phyloP scores from a whole-genome alignment of 257 asterid genomes.

The Penstemon davidsonii region DNA sequence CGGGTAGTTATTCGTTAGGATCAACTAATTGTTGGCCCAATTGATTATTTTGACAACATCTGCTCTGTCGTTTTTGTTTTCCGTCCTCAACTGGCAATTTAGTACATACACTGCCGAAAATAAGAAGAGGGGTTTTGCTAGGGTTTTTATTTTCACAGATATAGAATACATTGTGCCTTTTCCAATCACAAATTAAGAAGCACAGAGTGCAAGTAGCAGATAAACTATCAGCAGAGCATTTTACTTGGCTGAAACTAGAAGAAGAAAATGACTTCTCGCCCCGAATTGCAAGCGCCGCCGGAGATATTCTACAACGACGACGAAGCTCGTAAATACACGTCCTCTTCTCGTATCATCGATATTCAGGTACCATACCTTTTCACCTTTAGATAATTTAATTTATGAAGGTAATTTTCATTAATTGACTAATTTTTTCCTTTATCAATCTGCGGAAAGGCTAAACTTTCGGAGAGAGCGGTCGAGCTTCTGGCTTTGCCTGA shows the following conservation, averaged over 20 bases:
- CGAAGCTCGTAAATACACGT: slow-evolving; percentile 95
- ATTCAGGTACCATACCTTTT: slow-evolving; percentile 57
- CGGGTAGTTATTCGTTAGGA: too few relatives aligned
- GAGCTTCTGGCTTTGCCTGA: slow-evolving; percentile 91
- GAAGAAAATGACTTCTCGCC: slow-evolving; percentile 66
- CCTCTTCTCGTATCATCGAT: slow-evolving; percentile 92
- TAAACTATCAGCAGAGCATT: neutral
- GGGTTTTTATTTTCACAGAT: neutral
- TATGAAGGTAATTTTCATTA: neutral
- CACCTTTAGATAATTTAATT: neutral
- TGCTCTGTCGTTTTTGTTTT: too few relatives aligned
- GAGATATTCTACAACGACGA: slow-evolving; percentile 88
- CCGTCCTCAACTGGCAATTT: too few relatives aligned
- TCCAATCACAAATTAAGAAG: too few relatives aligned
- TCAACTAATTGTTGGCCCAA: too few relatives aligned
- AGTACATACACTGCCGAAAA: too few relatives aligned
- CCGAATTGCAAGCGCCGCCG: slow-evolving; percentile 96
- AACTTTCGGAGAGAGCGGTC: slow-evolving; percentile 85
- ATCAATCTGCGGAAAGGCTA: slow-evolving; percentile 50
- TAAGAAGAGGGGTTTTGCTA: neutral
- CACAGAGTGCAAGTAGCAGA: too few relatives aligned
- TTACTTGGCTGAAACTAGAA: neutral
- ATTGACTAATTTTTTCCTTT: slow-evolving; percentile 11
- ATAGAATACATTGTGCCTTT: neutral
- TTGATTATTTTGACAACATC: too few relatives aligned